phyloP scores from a whole-genome alignment of 2,329 filamentous ascomycete species.

The Metarhizium anisopliae region DNA sequence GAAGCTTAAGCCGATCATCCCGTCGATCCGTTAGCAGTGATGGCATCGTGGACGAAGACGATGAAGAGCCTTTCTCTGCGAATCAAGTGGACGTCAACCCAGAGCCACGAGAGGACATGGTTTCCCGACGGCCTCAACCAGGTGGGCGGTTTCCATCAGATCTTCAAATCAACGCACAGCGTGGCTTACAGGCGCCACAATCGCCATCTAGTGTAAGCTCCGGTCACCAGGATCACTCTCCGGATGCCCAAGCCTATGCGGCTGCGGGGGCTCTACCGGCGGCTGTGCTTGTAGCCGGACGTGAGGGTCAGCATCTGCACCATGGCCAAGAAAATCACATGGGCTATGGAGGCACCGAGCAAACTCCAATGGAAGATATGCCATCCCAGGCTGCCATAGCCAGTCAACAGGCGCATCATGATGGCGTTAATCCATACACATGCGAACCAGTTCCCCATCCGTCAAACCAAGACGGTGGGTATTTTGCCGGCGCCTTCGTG shows the following conservation, averaged over 20 bases:
- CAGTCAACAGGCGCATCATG: constrained; percentile 39
- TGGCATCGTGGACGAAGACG: constrained; percentile 67
- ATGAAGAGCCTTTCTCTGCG: constrained; percentile 53
- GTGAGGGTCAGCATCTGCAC: constrained; percentile 7
- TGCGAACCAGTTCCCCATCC: constrained; percentile 28
- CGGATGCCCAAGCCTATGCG: constrained; percentile 50
- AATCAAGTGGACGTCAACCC: constrained; percentile 35
- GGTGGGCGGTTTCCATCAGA: constrained; percentile 97
- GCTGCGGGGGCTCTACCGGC: constrained; percentile 45
- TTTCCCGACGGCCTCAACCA: constrained; percentile 67
- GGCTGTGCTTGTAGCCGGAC: constrained; percentile 19
- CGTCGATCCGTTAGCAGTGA: constrained; percentile 61
- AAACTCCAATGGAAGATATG: constrained; percentile 36
- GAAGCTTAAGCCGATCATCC: constrained; percentile 63
- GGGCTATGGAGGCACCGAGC: constrained; percentile 37
- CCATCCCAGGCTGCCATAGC: constrained; percentile 42
- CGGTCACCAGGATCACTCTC: constrained; percentile 33
- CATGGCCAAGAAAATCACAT: constrained; percentile 10
- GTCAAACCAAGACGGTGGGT: constrained; percentile 8
- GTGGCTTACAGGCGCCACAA: constrained; percentile 70
- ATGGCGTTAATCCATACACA: constrained; percentile 51
- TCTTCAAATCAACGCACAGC: constrained; percentile 68
- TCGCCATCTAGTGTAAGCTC: constrained; percentile 79
- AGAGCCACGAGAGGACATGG: constrained; percentile 38
- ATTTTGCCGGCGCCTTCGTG: constrained; percentile 14